phyloP scores from a whole-genome alignment of 78 protist species.

The Tieghemostelium lacteum region DNA sequence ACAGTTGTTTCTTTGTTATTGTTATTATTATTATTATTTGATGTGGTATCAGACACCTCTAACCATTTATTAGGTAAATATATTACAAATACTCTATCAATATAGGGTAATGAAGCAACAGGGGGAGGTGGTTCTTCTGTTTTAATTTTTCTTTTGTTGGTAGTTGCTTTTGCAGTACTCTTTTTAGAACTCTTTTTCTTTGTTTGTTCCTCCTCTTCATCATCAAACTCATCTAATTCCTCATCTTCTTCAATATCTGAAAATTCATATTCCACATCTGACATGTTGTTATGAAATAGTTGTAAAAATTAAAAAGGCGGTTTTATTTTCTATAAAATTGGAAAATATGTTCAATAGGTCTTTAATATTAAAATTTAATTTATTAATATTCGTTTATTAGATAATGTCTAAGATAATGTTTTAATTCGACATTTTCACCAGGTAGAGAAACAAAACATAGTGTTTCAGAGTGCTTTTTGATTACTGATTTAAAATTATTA shows the following conservation, averaged over 20 bases:
- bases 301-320: too few relatives aligned
- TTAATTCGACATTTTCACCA: too few relatives aligned
- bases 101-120: constrained; percentile 42
- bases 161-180: background rate
- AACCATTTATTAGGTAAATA: constrained; percentile 7
- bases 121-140: constrained; percentile 14
- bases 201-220: background rate
- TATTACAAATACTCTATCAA: constrained; percentile 35
- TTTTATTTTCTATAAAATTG: too few relatives aligned
- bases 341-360: too few relatives aligned
- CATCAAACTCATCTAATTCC: background rate
- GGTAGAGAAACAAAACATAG: too few relatives aligned
- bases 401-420: too few relatives aligned
- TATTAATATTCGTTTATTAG: too few relatives aligned
- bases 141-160: background rate
- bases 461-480: too few relatives aligned
- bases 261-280: too few relatives aligned
- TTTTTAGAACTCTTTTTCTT: background rate
- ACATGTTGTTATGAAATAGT: too few relatives aligned
- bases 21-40: background rate
- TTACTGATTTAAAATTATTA: too few relatives aligned
- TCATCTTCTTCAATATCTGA: background rate
- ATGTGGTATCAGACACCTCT: background rate
- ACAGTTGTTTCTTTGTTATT: background rate
- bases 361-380: too few relatives aligned